phyloP scores from a whole-genome alignment of 2,329 filamentous ascomycete species.

The Pseudopyricularia cyperi region DNA sequence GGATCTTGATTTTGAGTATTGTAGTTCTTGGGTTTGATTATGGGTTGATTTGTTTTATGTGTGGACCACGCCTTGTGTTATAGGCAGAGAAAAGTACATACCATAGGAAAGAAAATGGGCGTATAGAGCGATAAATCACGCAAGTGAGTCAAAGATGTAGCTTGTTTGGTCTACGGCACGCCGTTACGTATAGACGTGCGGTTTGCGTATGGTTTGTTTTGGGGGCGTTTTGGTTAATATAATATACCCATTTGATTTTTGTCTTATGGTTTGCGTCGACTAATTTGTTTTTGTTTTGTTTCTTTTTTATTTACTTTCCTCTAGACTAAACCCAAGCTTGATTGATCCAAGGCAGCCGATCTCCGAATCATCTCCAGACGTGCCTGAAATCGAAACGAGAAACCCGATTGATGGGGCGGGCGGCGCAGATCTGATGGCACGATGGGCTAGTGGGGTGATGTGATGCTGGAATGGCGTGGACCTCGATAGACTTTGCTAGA shows the following conservation, averaged over 20 bases:
- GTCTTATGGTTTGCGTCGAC: slow-evolving; percentile 5
- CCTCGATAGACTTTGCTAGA: neutral
- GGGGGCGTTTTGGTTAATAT: neutral
- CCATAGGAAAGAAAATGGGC: neutral
- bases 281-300: slow-evolving; percentile 8
- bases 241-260: slow-evolving; percentile 6
- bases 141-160: neutral
- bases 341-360: neutral
- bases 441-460: neutral
- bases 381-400: too few relatives aligned
- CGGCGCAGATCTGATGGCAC: too few relatives aligned
- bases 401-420: too few relatives aligned
- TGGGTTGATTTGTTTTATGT: neutral
- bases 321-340: neutral
- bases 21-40: neutral
- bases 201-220: neutral
- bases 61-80: neutral
- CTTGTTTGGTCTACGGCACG: neutral
- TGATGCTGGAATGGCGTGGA: neutral
- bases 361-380: neutral
- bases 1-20: neutral
- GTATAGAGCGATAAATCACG: slow-evolving; percentile 2
- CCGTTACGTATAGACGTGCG: neutral
- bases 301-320: neutral
- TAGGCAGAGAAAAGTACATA: neutral